Conservation (phyloP, 805 yeast genomes). For the Saitoella complicata region DNA sequence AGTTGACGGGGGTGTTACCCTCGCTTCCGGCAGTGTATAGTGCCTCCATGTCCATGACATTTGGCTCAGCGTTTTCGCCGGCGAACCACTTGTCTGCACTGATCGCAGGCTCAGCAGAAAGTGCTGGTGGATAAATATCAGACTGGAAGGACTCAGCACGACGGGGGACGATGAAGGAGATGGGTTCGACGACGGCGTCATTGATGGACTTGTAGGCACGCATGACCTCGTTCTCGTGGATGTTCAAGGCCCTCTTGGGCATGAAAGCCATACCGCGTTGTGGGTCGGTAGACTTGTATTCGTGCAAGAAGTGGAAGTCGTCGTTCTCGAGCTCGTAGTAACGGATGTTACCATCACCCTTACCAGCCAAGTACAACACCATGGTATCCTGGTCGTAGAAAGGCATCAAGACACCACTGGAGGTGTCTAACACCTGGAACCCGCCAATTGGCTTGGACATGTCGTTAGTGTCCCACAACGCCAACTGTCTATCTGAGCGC, state of each 20-base stretch:
- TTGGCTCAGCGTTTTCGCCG: conserved; percentile 70
- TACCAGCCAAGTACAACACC: conserved; percentile 80
- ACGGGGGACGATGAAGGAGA: conserved; percentile 87
- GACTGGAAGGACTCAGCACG: conserved; percentile 82
- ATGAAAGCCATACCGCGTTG: conserved; percentile 91
- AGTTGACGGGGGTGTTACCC: neutral
- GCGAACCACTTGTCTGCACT: conserved; percentile 61
- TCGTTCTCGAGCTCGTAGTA: conserved; percentile 75
- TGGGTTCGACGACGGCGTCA: conserved; percentile 73
- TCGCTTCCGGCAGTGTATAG: conserved; percentile 40
- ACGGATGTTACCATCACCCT: conserved; percentile 90
- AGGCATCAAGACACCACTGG: conserved; percentile 90
- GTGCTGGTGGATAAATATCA: conserved; percentile 85
- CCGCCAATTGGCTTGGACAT: conserved; percentile 82
- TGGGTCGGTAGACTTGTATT: conserved; percentile 74
- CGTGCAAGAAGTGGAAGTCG: conserved; percentile 68
- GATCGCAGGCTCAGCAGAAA: conserved; percentile 63
- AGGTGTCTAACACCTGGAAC: conserved; percentile 67
- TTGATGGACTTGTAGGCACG: conserved; percentile 74
- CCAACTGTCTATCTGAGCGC: conserved; percentile 86
- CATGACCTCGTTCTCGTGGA: conserved; percentile 71
- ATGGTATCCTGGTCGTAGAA: conserved; percentile 68
- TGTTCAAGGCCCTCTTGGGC: conserved; percentile 66
- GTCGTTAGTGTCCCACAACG: conserved; percentile 74
- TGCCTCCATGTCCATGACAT: conserved; percentile 57